A percentile compares a stretch with the other conserved stretches of the same genome.
phyloP scores from a whole-genome alignment of 257 asterid species.

The Nemophila menziesii region DNA sequence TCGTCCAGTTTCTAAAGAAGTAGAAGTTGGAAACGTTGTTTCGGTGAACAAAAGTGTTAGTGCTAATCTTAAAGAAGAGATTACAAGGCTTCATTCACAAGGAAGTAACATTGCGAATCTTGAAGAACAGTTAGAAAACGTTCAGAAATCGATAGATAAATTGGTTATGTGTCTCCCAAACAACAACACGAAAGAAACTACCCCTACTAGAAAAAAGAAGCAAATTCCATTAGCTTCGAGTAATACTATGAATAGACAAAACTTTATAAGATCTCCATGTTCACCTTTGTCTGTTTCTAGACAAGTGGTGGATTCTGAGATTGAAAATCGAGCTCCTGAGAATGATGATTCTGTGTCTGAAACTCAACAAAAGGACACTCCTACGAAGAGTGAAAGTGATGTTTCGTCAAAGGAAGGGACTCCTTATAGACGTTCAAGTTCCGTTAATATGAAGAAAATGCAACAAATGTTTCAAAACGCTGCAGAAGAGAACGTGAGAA shows the following conservation, averaged over 20 bases:
- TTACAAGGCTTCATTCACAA: constrained; percentile 86
- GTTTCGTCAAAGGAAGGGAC: constrained; percentile 78
- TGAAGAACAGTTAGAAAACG: constrained; percentile 87
- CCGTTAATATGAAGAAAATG: constrained; percentile 95
- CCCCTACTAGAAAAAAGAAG: constrained; percentile 57
- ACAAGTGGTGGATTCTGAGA: constrained; percentile 46
- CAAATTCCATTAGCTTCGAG: constrained; percentile 62
- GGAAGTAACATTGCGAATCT: constrained; percentile 87
- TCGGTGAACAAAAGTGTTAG: constrained; percentile 74
- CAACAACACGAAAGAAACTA: constrained; percentile 46
- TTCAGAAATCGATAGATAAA: constrained; percentile 87
- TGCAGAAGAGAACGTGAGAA: constrained; percentile 96
- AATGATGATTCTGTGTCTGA: constrained; percentile 46
- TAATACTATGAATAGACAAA: constrained; percentile 53
- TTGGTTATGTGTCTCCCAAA: constrained; percentile 74
- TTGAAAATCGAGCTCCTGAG: constrained; percentile 66
- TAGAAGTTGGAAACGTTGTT: constrained; percentile 39
- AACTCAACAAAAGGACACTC: constrained; percentile 71
- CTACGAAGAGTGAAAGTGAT: constrained; percentile 76
- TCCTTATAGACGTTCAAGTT: constrained; percentile 81
- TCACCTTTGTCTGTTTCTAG: constrained; percentile 66
- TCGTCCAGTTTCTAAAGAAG: constrained; percentile 38
- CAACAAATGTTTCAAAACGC: constrained; percentile 95
- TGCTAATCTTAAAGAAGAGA: constrained; percentile 90
- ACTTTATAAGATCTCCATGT: constrained; percentile 72